Conservation (phyloP, 345 rosid genomes). For the Eucalyptus guilfoylei region DNA sequence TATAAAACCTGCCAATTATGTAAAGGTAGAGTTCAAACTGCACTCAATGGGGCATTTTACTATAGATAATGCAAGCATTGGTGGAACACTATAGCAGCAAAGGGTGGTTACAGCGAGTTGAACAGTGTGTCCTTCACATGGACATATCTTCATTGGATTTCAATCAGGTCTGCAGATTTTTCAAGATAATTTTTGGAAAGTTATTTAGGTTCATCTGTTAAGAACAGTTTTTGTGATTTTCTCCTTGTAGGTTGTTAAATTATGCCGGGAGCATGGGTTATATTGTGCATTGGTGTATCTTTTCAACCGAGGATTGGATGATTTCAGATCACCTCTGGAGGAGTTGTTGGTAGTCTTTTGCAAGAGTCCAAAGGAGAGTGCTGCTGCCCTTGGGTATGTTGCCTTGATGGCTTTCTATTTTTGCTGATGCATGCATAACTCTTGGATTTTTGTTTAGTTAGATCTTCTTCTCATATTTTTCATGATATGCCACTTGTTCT, state of each 20-base stretch:
- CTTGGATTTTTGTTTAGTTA: not conserved
- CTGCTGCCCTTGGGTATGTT: slow-evolving; percentile 72
- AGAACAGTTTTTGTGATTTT: not conserved
- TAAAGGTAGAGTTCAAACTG: not conserved
- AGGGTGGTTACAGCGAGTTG: slow-evolving; percentile 98
- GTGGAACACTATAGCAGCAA: slow-evolving; percentile 92
- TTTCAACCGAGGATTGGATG: slow-evolving; percentile 93
- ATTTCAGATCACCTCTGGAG: slow-evolving; percentile 89
- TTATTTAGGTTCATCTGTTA: not conserved
- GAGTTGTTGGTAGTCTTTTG: slow-evolving; percentile 68
- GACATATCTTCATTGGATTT: slow-evolving; percentile 95
- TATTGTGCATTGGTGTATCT: slow-evolving; percentile 93
- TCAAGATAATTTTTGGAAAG: not conserved
- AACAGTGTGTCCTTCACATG: slow-evolving; percentile 98
- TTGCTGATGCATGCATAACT: not conserved
- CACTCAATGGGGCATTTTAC: not conserved
- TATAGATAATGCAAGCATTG: slow-evolving; percentile 93
- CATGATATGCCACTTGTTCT: not conserved
- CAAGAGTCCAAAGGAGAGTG: slow-evolving; percentile 48
- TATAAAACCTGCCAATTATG: not conserved
- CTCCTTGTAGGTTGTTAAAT: slow-evolving; percentile 63
- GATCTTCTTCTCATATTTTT: not conserved
- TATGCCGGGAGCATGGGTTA: slow-evolving; percentile 92
- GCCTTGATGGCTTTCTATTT: not conserved
- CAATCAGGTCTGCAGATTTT: slow-evolving; percentile 49